Base-by-base conservation (phyloP, 805 yeast species). In the Saccharomycopsis fibuligera region DNA sequence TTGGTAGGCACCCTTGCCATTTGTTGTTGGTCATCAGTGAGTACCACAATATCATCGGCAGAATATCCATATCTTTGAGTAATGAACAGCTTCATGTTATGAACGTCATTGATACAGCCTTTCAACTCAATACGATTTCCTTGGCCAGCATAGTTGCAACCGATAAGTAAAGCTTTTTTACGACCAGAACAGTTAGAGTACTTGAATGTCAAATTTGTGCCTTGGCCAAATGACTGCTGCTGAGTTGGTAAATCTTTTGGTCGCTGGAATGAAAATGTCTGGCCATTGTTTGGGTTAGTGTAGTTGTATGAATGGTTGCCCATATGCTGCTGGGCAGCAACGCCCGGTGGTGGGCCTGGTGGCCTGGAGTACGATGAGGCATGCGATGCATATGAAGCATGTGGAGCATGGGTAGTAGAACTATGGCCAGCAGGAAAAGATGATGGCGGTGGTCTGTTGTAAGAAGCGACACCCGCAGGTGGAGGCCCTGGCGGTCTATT, bases 101-200 rank as follows among this genome's bases (percentile, higher is more conserved):
- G 64, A 16, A 73, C 87, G 63, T 86, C 96, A 59, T 87, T 87
- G 59, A 87, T 83, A 62, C 95, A 86, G 1, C 96, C 96, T 39
- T 79, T 69, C 41, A 87, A 66, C 53, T 72, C 75, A 58, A 78
- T 81, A 43, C 62, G 63, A 3, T 82, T 66, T 42, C 51, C 51
- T 21, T 47, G 46, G 5, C 89, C 89, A 52, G 76, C 69, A 64
- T 87, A 87, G 66, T 87, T 87, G 62, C 83, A 81, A 10, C 96
- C 96, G 49, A 87, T 72, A 44, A 86, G 60, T 47, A 87, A 62
- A 2, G 95, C 96, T 64, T 86, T 87, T 53, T 79, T 75, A 30
- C 72, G 70, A 12, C 95, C 95, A 4, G 76, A 67, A 68, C 90
- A 83, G 57, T 78, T 74, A 9, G 91, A 82, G 62, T 81, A 81